These are phyloP conservation scores for Xylaria multiplex DNA, from an alignment of 2,329 filamentous ascomycete species.

Conservation along the genomic window DNA sequence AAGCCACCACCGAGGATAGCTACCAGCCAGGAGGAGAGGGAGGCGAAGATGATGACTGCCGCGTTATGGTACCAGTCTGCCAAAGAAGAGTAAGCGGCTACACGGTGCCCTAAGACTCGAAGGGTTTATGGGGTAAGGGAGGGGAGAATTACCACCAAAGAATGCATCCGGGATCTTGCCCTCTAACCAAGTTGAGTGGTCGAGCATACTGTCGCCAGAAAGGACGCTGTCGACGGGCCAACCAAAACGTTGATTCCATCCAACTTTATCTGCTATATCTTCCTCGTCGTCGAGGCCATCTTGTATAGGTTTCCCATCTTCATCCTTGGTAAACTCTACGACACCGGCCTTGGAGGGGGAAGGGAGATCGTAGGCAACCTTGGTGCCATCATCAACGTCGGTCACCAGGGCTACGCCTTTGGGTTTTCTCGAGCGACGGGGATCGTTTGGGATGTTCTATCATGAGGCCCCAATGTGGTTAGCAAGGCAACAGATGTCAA, in stretches of 20 bases:
- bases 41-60: conserved; percentile 92
- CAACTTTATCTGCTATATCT: conserved; percentile 68
- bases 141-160: conserved; percentile 75
- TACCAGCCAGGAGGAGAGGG: conserved; percentile 87
- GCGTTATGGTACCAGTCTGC: conserved; percentile 98
- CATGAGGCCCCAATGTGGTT: neutral
- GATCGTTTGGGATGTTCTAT: conserved; percentile 71
- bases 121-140: neutral
- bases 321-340: conserved; percentile 63
- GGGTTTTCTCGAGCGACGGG: conserved; percentile 66
- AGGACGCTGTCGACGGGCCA: conserved; percentile 67
- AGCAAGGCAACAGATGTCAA: conserved; percentile 7
- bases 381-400: conserved; percentile 78
- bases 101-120: conserved; percentile 22
- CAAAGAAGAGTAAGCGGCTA: conserved; percentile 26
- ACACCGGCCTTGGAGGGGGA: conserved; percentile 76
- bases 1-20: conserved; percentile 90
- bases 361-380: conserved; percentile 79
- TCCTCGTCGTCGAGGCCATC: conserved; percentile 66
- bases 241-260: conserved; percentile 90
- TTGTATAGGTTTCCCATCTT: conserved; percentile 58
- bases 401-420: conserved; percentile 78
- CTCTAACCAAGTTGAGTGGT: conserved; percentile 90
- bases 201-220: conserved; percentile 76
- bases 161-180: conserved; percentile 86